Conservation (phyloP, 2,329 filamentous ascomycete genomes). For the Exophiala sp. region DNA sequence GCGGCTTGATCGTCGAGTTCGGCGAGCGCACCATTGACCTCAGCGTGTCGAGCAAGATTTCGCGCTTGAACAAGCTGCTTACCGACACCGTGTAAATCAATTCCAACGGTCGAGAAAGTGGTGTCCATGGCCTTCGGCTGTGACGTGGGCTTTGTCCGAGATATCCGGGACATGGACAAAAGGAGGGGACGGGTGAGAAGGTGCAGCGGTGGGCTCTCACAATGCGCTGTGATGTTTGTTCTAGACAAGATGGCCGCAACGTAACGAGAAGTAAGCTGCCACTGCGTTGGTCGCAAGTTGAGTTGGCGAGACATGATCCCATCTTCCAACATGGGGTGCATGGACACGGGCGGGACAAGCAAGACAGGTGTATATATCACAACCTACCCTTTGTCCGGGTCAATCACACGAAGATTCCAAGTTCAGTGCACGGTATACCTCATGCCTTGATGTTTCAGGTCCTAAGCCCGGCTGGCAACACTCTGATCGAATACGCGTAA, state of each 20-base stretch:
- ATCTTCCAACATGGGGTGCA: not conserved
- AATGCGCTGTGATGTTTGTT: no score
- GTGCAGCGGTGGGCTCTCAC: no score
- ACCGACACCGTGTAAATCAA: constrained; percentile 81
- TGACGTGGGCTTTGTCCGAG: no score
- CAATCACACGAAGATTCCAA: not conserved
- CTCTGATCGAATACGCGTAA: no score
- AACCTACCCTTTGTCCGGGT: not conserved
- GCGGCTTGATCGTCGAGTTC: constrained; percentile 90
- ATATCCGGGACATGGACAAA: no score
- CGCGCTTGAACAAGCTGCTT: constrained; percentile 99
- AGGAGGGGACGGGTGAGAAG: no score
- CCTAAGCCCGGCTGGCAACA: no score
- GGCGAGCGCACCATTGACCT: constrained; percentile 98
- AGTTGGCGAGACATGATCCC: not conserved
- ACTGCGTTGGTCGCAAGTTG: not conserved
- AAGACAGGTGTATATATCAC: constrained; percentile 2
- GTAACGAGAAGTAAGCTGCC: not conserved
- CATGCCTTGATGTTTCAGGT: no score
- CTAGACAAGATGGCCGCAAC: no score
- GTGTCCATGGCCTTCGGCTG: no score
- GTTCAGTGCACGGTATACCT: not conserved
- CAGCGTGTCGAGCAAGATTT: constrained; percentile 87
- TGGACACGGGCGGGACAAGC: not conserved
- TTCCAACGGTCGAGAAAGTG: no score